phyloP scores from a whole-genome alignment of 176 grass and related monocot genomes.

The Dendrocalamus sinicus region DNA sequence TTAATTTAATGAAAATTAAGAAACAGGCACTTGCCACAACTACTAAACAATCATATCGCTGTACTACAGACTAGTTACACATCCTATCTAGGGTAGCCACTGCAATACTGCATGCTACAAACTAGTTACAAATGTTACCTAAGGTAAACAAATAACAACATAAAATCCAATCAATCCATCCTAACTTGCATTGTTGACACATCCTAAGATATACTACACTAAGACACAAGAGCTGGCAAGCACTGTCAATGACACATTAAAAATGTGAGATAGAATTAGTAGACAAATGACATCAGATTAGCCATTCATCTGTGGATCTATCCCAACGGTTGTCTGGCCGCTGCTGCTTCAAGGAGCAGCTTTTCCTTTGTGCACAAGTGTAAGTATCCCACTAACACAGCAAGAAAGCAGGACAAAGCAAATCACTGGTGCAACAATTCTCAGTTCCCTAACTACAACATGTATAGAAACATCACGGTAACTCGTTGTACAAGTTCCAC shows the following conservation, averaged over 20 bases:
- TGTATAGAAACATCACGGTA: not conserved
- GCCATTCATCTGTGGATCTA: constrained; percentile 76
- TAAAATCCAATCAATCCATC: not conserved
- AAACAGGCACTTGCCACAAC: not conserved
- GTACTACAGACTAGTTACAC: not conserved
- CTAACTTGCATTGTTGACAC: not conserved
- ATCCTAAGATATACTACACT: not conserved
- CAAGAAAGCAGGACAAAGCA: constrained; percentile 37
- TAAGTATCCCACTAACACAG: constrained; percentile 43
- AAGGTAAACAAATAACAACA: not conserved
- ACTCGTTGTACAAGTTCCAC: not conserved
- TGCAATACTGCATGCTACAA: not conserved
- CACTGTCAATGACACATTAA: not conserved
- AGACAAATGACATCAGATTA: constrained; percentile 56
- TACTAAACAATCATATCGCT: not conserved
- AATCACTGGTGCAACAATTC: constrained; percentile 38
- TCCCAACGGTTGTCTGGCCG: constrained; percentile 85
- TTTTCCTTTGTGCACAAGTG: constrained; percentile 61
- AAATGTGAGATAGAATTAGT: constrained; percentile 86
- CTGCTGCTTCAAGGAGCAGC: constrained; percentile 47
- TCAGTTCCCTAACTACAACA: not conserved
- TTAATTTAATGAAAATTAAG: not conserved
- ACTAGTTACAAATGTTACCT: not conserved
- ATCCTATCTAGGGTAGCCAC: not conserved
- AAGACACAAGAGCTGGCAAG: not conserved